Evolutionary conservation across 1,284 basidiomycete species (phyloP), one percentile per base, ranked within the genome.

Genomic region (Baeospora myosura): DNA sequence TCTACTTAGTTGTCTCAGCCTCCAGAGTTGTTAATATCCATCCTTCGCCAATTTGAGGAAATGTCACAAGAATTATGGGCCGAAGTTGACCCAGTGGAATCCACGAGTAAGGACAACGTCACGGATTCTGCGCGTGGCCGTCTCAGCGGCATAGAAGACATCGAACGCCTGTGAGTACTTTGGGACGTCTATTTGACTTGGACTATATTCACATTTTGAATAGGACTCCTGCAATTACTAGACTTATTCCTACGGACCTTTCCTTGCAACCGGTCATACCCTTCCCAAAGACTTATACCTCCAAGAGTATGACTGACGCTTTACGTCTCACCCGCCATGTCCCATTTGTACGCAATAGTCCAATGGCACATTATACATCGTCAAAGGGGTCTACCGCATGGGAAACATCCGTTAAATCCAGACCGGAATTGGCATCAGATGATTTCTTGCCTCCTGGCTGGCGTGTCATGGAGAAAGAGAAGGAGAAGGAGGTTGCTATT

Each of bases 331-430:
- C 82, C 0, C 73, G 78, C 45, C 74, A 81, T 49, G 56, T 71
- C 28, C 58, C 71, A 2, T 53, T 75, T 20, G 68, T 76, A 4
- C 69, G 68, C 17, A 57, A 54, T 28, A 82, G 83, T 49, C 84
- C 84, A 2, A 69, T 86, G 59, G 68, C 78, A 7, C 66, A 75
- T 43, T 77, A 82, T 51, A 54, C 82, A 29, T 65, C 74, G 6
- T 75, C 79, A 0, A 84, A 81, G 57, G 82, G 81, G 1, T 81
- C 79, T 3, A 72, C 73, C 12, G 75, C 81, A 22, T 88, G 85
- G 85, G 81, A 87, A 53, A 66, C 66, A 8, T 71, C 78, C 10
- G 63, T 86, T 1, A 84, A 77, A 57, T 65, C 72, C 2, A 65
- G 62, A 34, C 68, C 70, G 26, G 74, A 73, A 14, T 47, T 65